Evolutionary conservation across 192 early-diverging fungal species (phyloP).

Genomic region (Neocallimastix lanati): DNA sequence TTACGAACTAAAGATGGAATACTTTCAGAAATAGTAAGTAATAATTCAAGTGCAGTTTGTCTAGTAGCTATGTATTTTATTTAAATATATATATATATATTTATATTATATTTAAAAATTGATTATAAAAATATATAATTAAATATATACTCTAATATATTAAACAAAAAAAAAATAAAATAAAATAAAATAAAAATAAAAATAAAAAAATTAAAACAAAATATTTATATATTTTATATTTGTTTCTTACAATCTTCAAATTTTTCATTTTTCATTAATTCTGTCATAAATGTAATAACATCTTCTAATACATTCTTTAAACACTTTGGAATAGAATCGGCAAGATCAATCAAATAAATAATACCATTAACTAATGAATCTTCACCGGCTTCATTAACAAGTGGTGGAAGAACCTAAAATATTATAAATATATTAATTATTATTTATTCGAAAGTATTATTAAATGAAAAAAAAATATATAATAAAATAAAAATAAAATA

Average conservation of each 20-base stretch:
- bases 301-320: conserved; percentile 62
- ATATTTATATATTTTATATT: too few species aligned
- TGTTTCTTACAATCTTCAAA: conserved; percentile 30
- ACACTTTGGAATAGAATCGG: conserved; percentile 59
- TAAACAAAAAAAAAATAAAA: too few species aligned
- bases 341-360: conserved; percentile 67
- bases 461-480: too few species aligned
- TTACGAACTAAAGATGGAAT: conserved; percentile 84
- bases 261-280: conserved; percentile 58
- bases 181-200: too few species aligned
- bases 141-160: too few species aligned
- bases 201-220: too few species aligned
- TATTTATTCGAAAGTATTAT: too few species aligned
- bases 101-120: too few species aligned
- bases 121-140: too few species aligned
- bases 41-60: conserved; percentile 77
- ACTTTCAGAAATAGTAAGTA: conserved; percentile 77
- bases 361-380: conserved; percentile 49
- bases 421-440: too few species aligned
- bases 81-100: too few species aligned
- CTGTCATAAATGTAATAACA: conserved; percentile 54
- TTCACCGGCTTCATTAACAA: conserved; percentile 14
- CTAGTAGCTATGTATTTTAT: conserved; percentile 39
- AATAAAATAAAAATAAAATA: too few species aligned
- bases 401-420: background rate